A percentile compares a stretch with the other conserved stretches of the same genome.
Evolutionary conservation across 805 yeast genomes (phyloP).

Genomic region (Zygosaccharomyces rouxii): DNA sequence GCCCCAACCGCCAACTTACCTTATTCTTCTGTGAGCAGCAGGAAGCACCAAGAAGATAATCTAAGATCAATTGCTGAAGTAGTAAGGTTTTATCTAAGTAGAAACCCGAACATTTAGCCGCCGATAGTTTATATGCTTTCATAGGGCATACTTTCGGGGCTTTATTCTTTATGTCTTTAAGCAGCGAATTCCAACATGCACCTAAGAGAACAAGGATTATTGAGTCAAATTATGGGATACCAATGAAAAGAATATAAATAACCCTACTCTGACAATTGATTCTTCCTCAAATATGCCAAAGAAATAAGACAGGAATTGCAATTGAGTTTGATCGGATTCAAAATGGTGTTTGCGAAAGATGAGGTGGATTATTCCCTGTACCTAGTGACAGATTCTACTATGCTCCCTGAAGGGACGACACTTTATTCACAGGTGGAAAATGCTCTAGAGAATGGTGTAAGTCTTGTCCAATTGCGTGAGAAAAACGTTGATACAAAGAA

Average conservation of each 20-base stretch:
- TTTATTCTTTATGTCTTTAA: neutral
- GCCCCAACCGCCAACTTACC: too few relatives aligned
- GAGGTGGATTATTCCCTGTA: conserved; percentile 51
- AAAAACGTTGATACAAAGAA: conserved; percentile 63
- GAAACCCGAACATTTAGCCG: neutral
- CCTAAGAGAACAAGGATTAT: neutral
- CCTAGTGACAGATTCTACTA: conserved; percentile 73
- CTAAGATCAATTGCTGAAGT: neutral
- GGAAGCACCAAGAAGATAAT: neutral
- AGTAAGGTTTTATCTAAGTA: neutral
- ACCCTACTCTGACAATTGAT: neutral
- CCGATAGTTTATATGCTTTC: neutral
- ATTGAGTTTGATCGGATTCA: neutral
- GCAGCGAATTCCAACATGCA: conserved; percentile 2
- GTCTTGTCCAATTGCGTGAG: conserved; percentile 80
- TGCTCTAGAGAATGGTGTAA: conserved; percentile 68
- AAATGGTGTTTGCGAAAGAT: conserved; percentile 22
- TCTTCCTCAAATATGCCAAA: neutral
- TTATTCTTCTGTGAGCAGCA: too few relatives aligned
- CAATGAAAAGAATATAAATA: neutral
- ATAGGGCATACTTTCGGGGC: conserved; percentile 1
- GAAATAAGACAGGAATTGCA: neutral
- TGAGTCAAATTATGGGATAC: neutral
- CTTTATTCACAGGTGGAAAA: conserved; percentile 58
- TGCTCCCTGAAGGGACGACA: conserved; percentile 58